A percentile compares a stretch with the other conserved stretches of the same genome.
phyloP scores from a whole-genome alignment of 805 yeast species.

The Pichia cephalocereana region DNA sequence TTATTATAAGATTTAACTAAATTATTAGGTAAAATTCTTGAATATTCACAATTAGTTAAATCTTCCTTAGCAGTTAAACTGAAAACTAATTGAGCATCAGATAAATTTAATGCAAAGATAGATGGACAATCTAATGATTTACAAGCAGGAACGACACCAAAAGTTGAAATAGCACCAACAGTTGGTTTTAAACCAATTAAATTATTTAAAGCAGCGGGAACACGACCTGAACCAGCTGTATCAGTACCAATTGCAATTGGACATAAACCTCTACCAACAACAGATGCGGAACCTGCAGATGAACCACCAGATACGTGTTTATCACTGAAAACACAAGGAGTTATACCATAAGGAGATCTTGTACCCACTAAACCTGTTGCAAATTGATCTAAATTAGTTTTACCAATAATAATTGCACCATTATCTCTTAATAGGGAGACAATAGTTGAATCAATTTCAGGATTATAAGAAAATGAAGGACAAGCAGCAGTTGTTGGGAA shows the following conservation, averaged over 20 bases:
- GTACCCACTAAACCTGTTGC: constrained; percentile 97
- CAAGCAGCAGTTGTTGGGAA: constrained; percentile 92
- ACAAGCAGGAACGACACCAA: constrained; percentile 97
- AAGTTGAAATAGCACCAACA: constrained; percentile 74
- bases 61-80: constrained; percentile 67
- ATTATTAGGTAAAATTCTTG: constrained; percentile 62
- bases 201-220: constrained; percentile 92
- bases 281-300: constrained; percentile 91
- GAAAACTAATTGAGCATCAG: constrained; percentile 78
- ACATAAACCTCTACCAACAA: constrained; percentile 81
- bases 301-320: constrained; percentile 92
- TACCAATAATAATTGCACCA: constrained; percentile 91
- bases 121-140: constrained; percentile 90
- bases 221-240: constrained; percentile 97
- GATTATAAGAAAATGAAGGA: constrained; percentile 67
- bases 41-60: constrained; percentile 60
- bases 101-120: constrained; percentile 64
- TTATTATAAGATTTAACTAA: constrained; percentile 52
- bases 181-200: constrained; percentile 90
- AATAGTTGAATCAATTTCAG: constrained; percentile 65
- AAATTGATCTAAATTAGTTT: constrained; percentile 93
- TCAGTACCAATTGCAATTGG: constrained; percentile 91
- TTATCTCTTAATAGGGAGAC: constrained; percentile 68
- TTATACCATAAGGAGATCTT: constrained; percentile 89
- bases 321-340: constrained; percentile 67